These are phyloP conservation scores for Pythium biforme DNA, from an alignment of 352 stramenopile species.

Conservation along the genomic window DNA sequence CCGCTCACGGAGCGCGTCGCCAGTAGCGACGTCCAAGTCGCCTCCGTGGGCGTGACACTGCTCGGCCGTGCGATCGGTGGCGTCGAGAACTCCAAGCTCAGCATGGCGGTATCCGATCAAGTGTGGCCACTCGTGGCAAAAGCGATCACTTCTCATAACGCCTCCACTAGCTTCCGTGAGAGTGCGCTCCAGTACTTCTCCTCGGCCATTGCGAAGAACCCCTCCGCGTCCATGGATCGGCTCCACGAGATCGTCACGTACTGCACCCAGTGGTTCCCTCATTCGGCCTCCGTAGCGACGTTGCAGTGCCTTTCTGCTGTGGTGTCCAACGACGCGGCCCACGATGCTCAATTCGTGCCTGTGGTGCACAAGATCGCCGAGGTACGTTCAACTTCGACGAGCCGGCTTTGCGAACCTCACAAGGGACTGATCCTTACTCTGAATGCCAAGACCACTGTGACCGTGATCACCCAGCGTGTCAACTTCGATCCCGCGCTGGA, in stretches of 20 bases:
- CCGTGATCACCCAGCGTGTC: constrained; percentile 41
- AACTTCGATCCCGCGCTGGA: constrained; percentile 31
- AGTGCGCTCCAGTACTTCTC: constrained; percentile 54
- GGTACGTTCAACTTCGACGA: constrained; percentile 8
- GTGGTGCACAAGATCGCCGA: constrained; percentile 16
- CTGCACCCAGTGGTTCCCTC: constrained; percentile 20
- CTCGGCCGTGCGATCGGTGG: constrained; percentile 59
- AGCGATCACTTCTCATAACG: constrained; percentile 34
- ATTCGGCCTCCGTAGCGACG: constrained; percentile 7
- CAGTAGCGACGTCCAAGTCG: constrained; percentile 9
- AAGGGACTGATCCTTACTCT: not conserved
- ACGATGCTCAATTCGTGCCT: constrained; percentile 3
- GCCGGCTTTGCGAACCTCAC: too few species aligned
- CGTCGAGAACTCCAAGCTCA: constrained; percentile 34
- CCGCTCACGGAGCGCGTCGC: constrained; percentile 7
- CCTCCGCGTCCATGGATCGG: not conserved
- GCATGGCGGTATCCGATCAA: constrained; percentile 37
- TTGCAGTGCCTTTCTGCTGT: constrained; percentile 20
- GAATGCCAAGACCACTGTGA: constrained; percentile 18
- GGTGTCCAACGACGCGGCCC: constrained; percentile 9
- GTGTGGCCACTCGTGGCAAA: constrained; percentile 48
- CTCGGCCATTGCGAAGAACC: constrained; percentile 15
- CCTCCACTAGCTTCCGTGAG: constrained; percentile 31
- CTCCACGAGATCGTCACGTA: constrained; percentile 15
- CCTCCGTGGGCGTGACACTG: constrained; percentile 36